Conservation (phyloP, 192 early-diverging fungal species). For the Neocallimastix lanati region DNA sequence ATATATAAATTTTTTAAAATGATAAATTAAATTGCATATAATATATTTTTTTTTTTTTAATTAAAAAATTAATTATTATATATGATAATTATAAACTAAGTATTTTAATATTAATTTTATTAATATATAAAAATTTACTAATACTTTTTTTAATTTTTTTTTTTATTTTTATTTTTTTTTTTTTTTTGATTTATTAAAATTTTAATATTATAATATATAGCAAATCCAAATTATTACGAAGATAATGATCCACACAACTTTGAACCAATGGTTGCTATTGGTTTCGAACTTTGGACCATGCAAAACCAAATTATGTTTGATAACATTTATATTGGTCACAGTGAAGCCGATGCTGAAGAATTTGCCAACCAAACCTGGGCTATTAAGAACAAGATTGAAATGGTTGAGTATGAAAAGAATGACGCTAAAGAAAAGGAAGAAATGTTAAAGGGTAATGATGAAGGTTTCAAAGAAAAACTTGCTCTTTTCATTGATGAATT, state of each 20-base stretch:
- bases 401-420: background rate
- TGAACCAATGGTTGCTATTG: constrained; percentile 41
- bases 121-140: too few species aligned
- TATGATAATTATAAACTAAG: too few species aligned
- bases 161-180: too few species aligned
- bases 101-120: too few species aligned
- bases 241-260: constrained; percentile 60
- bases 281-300: constrained; percentile 91
- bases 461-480: background rate
- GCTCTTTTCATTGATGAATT: constrained; percentile 8
- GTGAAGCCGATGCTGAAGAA: constrained; percentile 38
- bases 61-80: too few species aligned
- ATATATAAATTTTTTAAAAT: too few species aligned
- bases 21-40: too few species aligned
- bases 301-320: constrained; percentile 71
- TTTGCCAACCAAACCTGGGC: constrained; percentile 61
- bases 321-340: constrained; percentile 77
- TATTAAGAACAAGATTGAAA: constrained; percentile 54
- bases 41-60: too few species aligned
- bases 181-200: too few species aligned
- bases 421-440: constrained; percentile 20
- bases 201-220: background rate
- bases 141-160: too few species aligned
- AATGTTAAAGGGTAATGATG: constrained; percentile 16
- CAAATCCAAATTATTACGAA: constrained; percentile 71